Evolutionary conservation across 164 flowering plant species (phyloP).

Genomic region (Berberis thunbergii): DNA sequence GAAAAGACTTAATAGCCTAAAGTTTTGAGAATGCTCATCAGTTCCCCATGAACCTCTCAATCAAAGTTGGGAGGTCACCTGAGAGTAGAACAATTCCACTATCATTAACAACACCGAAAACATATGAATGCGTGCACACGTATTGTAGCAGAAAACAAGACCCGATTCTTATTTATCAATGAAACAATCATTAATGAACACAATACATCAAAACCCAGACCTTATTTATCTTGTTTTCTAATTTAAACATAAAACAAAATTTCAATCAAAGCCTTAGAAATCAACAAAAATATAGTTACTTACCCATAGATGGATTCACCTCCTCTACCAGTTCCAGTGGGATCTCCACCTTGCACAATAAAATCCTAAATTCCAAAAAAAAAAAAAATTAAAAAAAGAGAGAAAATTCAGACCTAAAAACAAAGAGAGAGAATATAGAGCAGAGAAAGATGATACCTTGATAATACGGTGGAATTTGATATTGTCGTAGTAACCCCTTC

Average conservation of each 20-base stretch:
- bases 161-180: too few relatives aligned
- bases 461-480: conserved; percentile 84
- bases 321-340: conserved; percentile 96
- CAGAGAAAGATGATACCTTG: conserved; percentile 36
- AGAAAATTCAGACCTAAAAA: not conserved
- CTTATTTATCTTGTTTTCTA: too few relatives aligned
- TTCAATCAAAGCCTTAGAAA: not conserved
- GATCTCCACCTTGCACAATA: conserved; percentile 98
- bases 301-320: conserved; percentile 97
- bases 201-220: too few relatives aligned
- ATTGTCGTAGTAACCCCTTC: conserved; percentile 79
- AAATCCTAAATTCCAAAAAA: conserved; percentile 48
- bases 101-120: too few relatives aligned
- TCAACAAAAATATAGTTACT: conserved; percentile 5
- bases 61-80: too few relatives aligned
- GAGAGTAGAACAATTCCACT: too few relatives aligned
- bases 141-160: too few relatives aligned
- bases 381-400: not conserved
- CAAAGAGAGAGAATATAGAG: not conserved
- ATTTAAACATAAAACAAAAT: not conserved
- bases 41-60: too few relatives aligned
- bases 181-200: too few relatives aligned
- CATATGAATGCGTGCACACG: too few relatives aligned
- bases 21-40: too few relatives aligned
- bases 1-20: too few relatives aligned